phyloP scores from a whole-genome alignment of 1,284 basidiomycete genomes.

The Mycena citricolor region DNA sequence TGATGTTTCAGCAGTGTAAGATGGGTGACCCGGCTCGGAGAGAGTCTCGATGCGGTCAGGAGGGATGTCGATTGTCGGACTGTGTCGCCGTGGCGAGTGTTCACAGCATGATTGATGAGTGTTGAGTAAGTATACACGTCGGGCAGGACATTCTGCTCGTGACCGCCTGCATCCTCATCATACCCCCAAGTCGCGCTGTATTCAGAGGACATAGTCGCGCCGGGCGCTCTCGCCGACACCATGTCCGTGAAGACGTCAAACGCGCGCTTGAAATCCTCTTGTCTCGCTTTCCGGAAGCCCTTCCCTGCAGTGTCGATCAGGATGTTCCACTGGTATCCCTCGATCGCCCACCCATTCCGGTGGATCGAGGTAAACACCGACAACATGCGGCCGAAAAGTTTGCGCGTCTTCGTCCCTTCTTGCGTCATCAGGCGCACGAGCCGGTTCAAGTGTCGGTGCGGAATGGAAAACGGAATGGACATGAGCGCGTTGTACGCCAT shows the following conservation, averaged over 20 bases:
- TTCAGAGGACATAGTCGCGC: slow-evolving; percentile 35
- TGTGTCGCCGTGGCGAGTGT: slow-evolving; percentile 43
- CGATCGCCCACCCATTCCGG: slow-evolving; percentile 48
- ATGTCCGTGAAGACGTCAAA: slow-evolving; percentile 62
- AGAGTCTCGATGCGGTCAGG: slow-evolving; percentile 49
- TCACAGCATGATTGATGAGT: slow-evolving; percentile 60
- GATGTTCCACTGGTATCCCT: slow-evolving; percentile 70
- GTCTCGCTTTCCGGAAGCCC: slow-evolving; percentile 56
- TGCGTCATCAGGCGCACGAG: slow-evolving; percentile 55
- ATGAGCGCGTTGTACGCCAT: slow-evolving; percentile 51
- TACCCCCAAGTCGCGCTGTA: no score
- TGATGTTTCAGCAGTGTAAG: slow-evolving; percentile 61
- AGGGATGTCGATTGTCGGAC: slow-evolving; percentile 53
- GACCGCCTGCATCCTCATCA: no score
- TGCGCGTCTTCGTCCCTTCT: slow-evolving; percentile 54
- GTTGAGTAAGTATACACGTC: slow-evolving; percentile 70
- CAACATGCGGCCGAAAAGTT: slow-evolving; percentile 59
- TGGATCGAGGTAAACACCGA: slow-evolving; percentile 60
- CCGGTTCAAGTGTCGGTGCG: slow-evolving; percentile 57
- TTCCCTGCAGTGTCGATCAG: slow-evolving; percentile 66
- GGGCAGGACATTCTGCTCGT: slow-evolving; percentile 34
- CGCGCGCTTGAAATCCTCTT: slow-evolving; percentile 59
- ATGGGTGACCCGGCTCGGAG: slow-evolving; percentile 61
- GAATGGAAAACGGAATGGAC: slow-evolving; percentile 40
- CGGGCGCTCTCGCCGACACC: slow-evolving; percentile 44